A percentile compares a stretch with the other conserved stretches of the same genome.
Conservation (phyloP, 2,329 filamentous ascomycete genomes). For the Cladobotryum protrusum region DNA sequence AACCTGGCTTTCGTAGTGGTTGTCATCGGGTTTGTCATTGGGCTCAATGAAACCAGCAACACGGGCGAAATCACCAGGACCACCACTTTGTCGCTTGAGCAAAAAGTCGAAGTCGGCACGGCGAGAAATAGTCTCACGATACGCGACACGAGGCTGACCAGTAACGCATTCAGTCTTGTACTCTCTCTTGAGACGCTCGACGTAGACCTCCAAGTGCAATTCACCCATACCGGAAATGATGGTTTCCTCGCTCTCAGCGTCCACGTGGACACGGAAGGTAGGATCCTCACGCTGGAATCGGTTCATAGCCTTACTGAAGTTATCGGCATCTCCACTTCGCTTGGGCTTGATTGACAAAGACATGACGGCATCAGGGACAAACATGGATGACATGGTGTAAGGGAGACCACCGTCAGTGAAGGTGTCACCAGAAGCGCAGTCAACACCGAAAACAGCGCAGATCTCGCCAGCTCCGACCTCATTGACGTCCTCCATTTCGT, state of each 20-base stretch:
- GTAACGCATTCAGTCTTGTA: conserved; percentile 94
- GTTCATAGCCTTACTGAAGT: conserved; percentile 98
- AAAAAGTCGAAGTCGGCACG: conserved; percentile 84
- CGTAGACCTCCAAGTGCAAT: conserved; percentile 92
- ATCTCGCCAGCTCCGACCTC: conserved; percentile 96
- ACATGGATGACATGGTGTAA: conserved; percentile 98
- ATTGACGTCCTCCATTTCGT: conserved; percentile 95
- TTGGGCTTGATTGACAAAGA: conserved; percentile 97
- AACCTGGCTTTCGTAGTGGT: conserved; percentile 82
- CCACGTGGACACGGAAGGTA: conserved; percentile 91
- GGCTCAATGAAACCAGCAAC: conserved; percentile 91
- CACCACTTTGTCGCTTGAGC: conserved; percentile 91
- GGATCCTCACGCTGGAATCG: conserved; percentile 98
- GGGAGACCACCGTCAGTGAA: conserved; percentile 91
- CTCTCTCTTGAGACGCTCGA: conserved; percentile 93
- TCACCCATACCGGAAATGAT: conserved; percentile 99
- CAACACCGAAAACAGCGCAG: conserved; percentile 95
- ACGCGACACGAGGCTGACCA: conserved; percentile 94
- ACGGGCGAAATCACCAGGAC: conserved; percentile 90
- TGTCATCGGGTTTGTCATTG: conserved; percentile 62
- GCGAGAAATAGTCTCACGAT: conserved; percentile 85
- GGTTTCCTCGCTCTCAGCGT: conserved; percentile 87
- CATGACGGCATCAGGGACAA: conserved; percentile 95
- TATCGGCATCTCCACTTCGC: conserved; percentile 80
- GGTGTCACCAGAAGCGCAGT: conserved; percentile 95